These are phyloP conservation scores for Phylloporus sp. DNA, from an alignment of 768 basidiomycete genomes.

Conservation along the genomic window DNA sequence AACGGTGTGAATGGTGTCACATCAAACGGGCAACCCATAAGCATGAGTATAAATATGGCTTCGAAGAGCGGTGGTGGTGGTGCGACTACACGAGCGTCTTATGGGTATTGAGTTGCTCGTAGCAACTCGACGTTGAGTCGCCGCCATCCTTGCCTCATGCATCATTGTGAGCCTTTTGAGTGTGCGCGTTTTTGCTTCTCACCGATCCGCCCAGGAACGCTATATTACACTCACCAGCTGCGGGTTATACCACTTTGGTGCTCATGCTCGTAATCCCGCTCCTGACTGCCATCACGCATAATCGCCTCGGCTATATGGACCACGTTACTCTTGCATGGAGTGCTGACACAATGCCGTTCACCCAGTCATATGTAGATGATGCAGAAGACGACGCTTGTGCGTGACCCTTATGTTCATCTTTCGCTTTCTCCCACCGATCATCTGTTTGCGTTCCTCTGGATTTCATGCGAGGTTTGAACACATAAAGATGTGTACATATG, in stretches of 20 bases:
- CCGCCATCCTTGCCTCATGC: background rate
- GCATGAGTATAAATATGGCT: constrained; percentile 41
- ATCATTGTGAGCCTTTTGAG: constrained; percentile 8
- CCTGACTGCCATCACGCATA: constrained; percentile 10
- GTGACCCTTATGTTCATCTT: constrained; percentile 17
- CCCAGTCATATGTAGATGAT: constrained; percentile 20
- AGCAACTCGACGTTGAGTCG: constrained; percentile 3
- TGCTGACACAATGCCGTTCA: constrained; percentile 3
- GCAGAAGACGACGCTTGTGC: constrained; percentile 16
- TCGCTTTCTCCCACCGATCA: constrained; percentile 13
- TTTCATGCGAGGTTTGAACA: constrained; percentile 9
- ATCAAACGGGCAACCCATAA: constrained; percentile 36
- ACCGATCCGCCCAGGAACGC: constrained; percentile 11
- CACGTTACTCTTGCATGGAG: constrained; percentile 6
- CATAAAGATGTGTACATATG: constrained; percentile 23
- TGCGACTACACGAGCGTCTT: constrained; percentile 34
- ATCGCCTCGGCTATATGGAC: constrained; percentile 7
- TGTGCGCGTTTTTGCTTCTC: background rate
- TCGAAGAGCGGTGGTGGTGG: constrained; percentile 33
- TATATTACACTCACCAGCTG: constrained; percentile 13
- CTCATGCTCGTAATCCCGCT: constrained; percentile 16
- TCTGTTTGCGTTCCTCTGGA: constrained; percentile 19
- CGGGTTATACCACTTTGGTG: constrained; percentile 18
- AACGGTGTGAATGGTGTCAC: constrained; percentile 23
- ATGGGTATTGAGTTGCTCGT: constrained; percentile 34